A percentile compares a stretch with the other conserved stretches of the same genome.
These are phyloP conservation scores for Tolypocladium inflatum DNA, from an alignment of 2,329 filamentous ascomycete species.

Conservation along the genomic window DNA sequence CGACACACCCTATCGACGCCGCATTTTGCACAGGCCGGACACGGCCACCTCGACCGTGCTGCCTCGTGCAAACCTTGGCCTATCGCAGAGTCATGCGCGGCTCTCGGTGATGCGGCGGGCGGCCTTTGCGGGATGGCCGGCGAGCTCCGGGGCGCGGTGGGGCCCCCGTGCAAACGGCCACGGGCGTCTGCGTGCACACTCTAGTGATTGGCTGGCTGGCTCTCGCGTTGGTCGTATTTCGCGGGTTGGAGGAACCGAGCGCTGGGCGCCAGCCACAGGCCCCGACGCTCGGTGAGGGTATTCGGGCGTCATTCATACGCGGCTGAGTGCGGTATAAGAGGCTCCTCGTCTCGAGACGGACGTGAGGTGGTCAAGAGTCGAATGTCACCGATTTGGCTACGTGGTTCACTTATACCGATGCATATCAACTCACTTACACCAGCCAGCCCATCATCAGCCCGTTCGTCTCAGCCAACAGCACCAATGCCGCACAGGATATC, in stretches of 20 bases:
- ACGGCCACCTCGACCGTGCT: background rate
- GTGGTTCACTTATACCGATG: background rate
- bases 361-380: background rate
- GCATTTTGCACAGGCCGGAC: too few species aligned
- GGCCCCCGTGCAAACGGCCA: background rate
- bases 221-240: background rate
- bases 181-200: background rate
- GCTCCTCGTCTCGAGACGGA: background rate
- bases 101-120: background rate
- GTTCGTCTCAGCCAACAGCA: background rate
- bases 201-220: background rate
- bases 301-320: background rate
- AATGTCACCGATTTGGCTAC: background rate
- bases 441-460: background rate
- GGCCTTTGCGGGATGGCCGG: background rate
- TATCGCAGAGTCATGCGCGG: background rate
- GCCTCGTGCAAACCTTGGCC: background rate
- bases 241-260: background rate
- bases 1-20: too few species aligned
- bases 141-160: background rate
- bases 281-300: background rate
- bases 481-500: background rate
- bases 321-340: background rate
- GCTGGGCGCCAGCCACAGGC: background rate
- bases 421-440: background rate